Percentiles rank a stretch among this genome's conserved stretches.
Evolutionary conservation across 2,329 filamentous ascomycete genomes (phyloP).

Genomic region (Xylariaceae sp.): DNA sequence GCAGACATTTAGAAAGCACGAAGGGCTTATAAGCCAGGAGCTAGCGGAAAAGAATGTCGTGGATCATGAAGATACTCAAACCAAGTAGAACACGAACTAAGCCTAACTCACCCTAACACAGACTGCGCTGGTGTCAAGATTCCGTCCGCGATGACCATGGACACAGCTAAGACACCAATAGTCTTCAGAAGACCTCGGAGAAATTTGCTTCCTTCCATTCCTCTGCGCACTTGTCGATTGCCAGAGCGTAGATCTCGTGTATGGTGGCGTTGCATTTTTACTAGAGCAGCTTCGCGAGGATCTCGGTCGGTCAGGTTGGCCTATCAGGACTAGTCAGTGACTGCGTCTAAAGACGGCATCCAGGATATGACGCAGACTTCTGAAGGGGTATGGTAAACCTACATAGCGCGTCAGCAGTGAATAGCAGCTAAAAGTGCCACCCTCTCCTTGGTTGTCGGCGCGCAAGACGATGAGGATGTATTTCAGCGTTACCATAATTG

Average conservation of each 20-base stretch:
- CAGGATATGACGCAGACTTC: neutral
- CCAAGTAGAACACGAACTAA: neutral
- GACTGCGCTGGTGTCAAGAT: slow-evolving; percentile 73
- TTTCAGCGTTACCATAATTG: slow-evolving; percentile 72
- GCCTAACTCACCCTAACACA: slow-evolving; percentile 55
- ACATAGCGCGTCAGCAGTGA: slow-evolving; percentile 66
- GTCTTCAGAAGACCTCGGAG: slow-evolving; percentile 62
- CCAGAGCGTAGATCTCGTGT: slow-evolving; percentile 63
- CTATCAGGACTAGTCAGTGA: slow-evolving; percentile 35
- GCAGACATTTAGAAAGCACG: neutral
- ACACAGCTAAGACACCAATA: slow-evolving; percentile 69
- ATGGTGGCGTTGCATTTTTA: slow-evolving; percentile 64
- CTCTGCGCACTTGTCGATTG: slow-evolving; percentile 32
- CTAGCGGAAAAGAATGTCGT: neutral
- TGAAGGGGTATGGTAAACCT: slow-evolving; percentile 25
- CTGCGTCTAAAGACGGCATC: neutral
- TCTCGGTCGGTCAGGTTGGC: slow-evolving; percentile 66
- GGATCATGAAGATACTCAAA: too few relatives aligned
- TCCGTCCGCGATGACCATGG: slow-evolving; percentile 70
- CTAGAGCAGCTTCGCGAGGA: slow-evolving; percentile 58
- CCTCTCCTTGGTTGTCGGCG: slow-evolving; percentile 74
- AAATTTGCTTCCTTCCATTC: slow-evolving; percentile 59
- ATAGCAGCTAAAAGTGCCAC: slow-evolving; percentile 72
- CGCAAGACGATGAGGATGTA: slow-evolving; percentile 69
- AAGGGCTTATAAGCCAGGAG: too few relatives aligned